These are phyloP conservation scores for Casuarina cunninghamiana DNA, from an alignment of 306 rosid genomes.

Conservation along the genomic window DNA sequence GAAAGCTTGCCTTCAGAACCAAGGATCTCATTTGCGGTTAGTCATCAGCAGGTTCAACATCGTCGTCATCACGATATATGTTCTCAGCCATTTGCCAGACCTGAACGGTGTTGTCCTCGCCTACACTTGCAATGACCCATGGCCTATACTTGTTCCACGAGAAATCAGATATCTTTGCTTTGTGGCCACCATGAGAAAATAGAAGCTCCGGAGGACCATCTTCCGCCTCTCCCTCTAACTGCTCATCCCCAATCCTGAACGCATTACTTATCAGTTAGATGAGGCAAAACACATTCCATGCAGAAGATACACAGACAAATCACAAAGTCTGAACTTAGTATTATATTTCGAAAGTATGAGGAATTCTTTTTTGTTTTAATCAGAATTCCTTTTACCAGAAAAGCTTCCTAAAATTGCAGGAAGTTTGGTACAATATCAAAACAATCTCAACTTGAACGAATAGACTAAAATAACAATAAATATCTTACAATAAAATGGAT, in stretches of 20 bases:
- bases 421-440: background rate
- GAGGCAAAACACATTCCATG: background rate
- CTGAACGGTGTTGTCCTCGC: conserved; percentile 83
- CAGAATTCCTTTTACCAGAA: background rate
- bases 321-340: background rate
- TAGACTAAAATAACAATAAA: background rate
- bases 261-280: conserved; percentile 2
- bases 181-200: conserved; percentile 89
- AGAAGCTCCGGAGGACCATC: conserved; percentile 92
- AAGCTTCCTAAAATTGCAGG: background rate
- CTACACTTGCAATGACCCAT: conserved; percentile 89
- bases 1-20: background rate
- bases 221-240: conserved; percentile 74
- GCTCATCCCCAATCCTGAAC: conserved; percentile 85
- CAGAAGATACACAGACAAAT: background rate
- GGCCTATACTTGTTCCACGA: conserved; percentile 80
- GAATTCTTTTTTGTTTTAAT: background rate
- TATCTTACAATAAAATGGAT: background rate
- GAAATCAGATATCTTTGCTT: conserved; percentile 87
- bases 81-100: conserved; percentile 86
- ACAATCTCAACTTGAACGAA: background rate
- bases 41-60: conserved; percentile 26
- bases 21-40: background rate
- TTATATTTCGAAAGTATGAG: background rate
- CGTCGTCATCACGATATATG: conserved; percentile 52